Base-by-base conservation (phyloP, 148 eudicot genomes). In the Chenopodium suecicum region DNA sequence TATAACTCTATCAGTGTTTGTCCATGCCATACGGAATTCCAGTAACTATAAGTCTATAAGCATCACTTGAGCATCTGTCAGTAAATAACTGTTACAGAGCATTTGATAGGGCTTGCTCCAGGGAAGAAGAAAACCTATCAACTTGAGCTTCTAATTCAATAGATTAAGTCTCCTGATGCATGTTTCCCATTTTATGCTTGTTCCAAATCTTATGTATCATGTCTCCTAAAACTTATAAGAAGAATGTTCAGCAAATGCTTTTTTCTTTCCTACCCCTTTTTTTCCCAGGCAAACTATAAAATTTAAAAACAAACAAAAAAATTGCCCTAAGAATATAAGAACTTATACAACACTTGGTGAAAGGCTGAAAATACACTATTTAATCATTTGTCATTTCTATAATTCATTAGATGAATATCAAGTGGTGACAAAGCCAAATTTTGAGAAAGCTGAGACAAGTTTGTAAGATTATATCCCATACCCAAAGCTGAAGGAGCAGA, bases 401-500 rank as follows among this genome's bases (percentile, higher is more conserved):
- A 9, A 50, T 50, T 50, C 62, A 17, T 56, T 56, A 56, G 62
- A 17, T 56, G 62, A 56, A 19, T 56, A 56, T 12, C 4, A 17
- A 56, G 62, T 56, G 62, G 16, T 4, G 20, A 13, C 17, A 19
- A 19, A 56, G 22, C 3, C 22, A 12, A 12, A 56, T 56, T 16
- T 56, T 4, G 22, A 56, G 62, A 56, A 56, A 56, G 62, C 62
- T 56, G 62, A 56, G 62, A 13, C 17, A 14, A 17, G 62, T 3
- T 56, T 17, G 44, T 0, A 71, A 6, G 74, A 32, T n/a, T 8
- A 37, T 63, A 20, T 75, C 34, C 14, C 20, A 25, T 88, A 92
- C 97, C 89, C 79, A 89, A 86, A 80, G 89, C 78, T 64, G 90
- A 86, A 58, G 94, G 80, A 75, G 74, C 83, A 37, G 52, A 78